A percentile compares a stretch with the other conserved stretches of the same genome.
Evolutionary conservation across 1,284 basidiomycete species (phyloP).

Genomic region (Ganoderma multipileum): DNA sequence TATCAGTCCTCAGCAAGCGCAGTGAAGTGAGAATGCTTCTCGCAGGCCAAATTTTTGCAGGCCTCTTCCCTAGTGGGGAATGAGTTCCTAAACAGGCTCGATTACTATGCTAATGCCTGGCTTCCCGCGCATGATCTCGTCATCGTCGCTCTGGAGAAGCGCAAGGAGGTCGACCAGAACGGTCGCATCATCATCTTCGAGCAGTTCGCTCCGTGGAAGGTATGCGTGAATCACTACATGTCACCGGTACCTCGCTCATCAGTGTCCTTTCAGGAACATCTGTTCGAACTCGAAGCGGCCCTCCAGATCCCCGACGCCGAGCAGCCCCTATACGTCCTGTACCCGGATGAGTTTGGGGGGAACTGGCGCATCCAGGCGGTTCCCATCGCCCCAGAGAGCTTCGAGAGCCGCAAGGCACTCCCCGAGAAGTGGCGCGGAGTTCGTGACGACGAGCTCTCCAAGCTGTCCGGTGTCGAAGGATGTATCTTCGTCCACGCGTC

Average conservation of each 20-base stretch:
- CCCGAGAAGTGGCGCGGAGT: conserved; percentile 95
- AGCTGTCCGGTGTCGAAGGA: conserved; percentile 80
- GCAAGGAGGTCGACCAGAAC: conserved; percentile 70
- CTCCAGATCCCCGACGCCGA: conserved; percentile 49
- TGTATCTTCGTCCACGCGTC: conserved; percentile 94
- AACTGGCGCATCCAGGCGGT: conserved; percentile 97
- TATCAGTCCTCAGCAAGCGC: not conserved
- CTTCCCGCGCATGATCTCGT: conserved; percentile 91
- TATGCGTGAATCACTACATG: conserved; percentile 33
- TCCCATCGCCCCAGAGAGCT: conserved; percentile 82
- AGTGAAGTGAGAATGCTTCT: not conserved
- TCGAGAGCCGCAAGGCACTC: conserved; percentile 90
- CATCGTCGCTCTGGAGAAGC: conserved; percentile 65
- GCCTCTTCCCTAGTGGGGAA: conserved; percentile 87
- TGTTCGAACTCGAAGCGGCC: conserved; percentile 85
- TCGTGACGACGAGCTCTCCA: conserved; percentile 83
- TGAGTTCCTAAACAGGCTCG: conserved; percentile 85
- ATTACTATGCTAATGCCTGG: conserved; percentile 91
- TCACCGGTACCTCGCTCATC: not conserved
- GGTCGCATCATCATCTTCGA: conserved; percentile 88
- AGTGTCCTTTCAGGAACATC: conserved; percentile 74
- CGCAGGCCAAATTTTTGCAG: conserved; percentile 75
- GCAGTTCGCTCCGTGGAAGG: conserved; percentile 90
- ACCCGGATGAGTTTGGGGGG: conserved; percentile 81
- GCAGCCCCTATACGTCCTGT: conserved; percentile 86